Conservation (phyloP, 2,329 filamentous ascomycete genomes). For the Neoarthrinium moseri region DNA sequence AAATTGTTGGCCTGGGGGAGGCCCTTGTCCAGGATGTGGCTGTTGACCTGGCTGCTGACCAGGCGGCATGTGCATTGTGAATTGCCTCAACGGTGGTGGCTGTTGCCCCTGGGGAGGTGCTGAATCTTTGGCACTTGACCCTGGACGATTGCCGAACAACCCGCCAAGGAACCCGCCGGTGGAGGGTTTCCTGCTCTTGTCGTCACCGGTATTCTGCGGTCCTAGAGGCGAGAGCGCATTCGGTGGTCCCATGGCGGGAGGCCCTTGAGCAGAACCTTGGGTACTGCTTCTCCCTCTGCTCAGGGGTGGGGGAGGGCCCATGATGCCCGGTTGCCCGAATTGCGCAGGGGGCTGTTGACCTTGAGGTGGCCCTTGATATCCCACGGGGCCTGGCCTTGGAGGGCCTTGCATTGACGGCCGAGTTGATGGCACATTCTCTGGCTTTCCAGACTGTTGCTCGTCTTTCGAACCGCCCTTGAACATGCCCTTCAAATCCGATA, state of each 20-base stretch:
- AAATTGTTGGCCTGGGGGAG: slow-evolving; percentile 19
- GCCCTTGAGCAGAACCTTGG: slow-evolving; percentile 3
- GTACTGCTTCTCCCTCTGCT: neutral
- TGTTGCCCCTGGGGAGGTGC: slow-evolving; percentile 12
- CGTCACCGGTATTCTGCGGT: slow-evolving; percentile 15
- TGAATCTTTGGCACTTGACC: slow-evolving; percentile 21
- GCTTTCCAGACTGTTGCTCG: slow-evolving; percentile 23
- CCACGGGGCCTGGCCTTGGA: slow-evolving; percentile 1
- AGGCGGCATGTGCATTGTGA: slow-evolving; percentile 14
- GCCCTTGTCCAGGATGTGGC: slow-evolving; percentile 22
- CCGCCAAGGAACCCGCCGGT: slow-evolving; percentile 23
- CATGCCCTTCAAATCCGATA: slow-evolving; percentile 29
- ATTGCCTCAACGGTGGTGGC: slow-evolving; percentile 14
- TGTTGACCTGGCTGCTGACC: slow-evolving; percentile 12
- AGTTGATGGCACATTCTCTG: slow-evolving; percentile 2
- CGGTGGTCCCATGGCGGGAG: neutral
- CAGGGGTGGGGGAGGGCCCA: slow-evolving; percentile 4
- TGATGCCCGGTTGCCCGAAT: slow-evolving; percentile 2
- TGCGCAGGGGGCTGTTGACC: slow-evolving; percentile 8
- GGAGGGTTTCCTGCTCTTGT: slow-evolving; percentile 21
- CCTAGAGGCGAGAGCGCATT: neutral
- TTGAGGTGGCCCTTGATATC: neutral
- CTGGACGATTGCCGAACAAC: slow-evolving; percentile 22
- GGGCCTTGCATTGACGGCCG: slow-evolving; percentile 19
- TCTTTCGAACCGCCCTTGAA: slow-evolving; percentile 26